Evolutionary conservation across 2,329 filamentous ascomycete species (phyloP), one percentile per base, ranked within the genome.

Genomic region (Cladosporium austrohemisphaericum): DNA sequence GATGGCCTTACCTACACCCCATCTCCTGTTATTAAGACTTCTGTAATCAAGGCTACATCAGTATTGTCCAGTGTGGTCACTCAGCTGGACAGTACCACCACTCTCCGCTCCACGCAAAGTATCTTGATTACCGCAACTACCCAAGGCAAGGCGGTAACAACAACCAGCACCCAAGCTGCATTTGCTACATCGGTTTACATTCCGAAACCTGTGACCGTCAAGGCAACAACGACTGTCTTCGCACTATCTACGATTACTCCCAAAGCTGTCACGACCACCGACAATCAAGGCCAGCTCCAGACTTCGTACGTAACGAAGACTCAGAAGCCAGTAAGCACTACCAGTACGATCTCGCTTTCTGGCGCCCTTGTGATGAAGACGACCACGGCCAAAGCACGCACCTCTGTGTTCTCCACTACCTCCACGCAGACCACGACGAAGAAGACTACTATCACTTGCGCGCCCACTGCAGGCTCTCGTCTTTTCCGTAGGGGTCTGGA

Each of bases 1-100:
- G 60, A 65, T 20, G 65, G 64, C 5, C 58, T 55, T 1, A 70
- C 66, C 2, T 46, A 67, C 37, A 68, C 67, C 1, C 65, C 65
- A 0, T 53, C 50, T 19, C 52, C 58, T 1, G 56, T 62, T 38
- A 37, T 60, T 4, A 56, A 56, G n/a, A 59, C 60, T 14, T 52
- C 55, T 2, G 53, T 54, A 7, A 37, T 59, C 14, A 63, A 59
- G 44, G 56, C 54, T 16, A 63, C 60, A 4, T 32, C 53, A 5
- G 43, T 55, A 6, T 20, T 53, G 9, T 56, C 53, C 1, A 47
- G 49, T 14, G 57, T 52, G 11, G 35, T 54, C 3, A 50, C 43
- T 5, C 41, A 51, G 25, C 36, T 40, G 10, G 55, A 38, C 16
- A 55, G 51, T 18, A 52, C 53, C 2, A 8, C 22, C 7, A 57